Percentiles rank a stretch among this genome's conserved stretches.
phyloP scores from a whole-genome alignment of 2,329 filamentous ascomycete genomes.

The Sphaceloma murrayae region DNA sequence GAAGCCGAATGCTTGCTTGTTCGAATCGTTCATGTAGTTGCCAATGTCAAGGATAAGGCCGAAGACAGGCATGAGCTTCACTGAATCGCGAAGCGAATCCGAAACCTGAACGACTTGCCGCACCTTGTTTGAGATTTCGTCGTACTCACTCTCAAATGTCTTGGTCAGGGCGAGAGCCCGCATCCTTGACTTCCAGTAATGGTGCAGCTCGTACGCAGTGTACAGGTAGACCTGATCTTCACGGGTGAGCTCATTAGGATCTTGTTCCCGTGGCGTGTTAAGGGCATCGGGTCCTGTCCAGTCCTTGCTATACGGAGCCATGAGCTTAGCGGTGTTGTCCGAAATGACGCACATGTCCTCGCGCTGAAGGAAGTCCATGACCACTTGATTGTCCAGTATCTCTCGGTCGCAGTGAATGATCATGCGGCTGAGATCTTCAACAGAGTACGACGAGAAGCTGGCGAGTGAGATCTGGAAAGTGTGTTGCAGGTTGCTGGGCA shows the following conservation, averaged over 20 bases:
- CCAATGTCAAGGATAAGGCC: slow-evolving; percentile 94
- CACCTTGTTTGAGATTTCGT: slow-evolving; percentile 78
- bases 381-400: slow-evolving; percentile 76
- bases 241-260: slow-evolving; percentile 77
- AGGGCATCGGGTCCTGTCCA: slow-evolving; percentile 83
- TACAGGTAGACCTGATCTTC: slow-evolving; percentile 93
- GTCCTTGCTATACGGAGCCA: slow-evolving; percentile 93
- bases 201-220: slow-evolving; percentile 87
- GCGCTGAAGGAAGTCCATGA: slow-evolving; percentile 93
- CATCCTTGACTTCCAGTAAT: slow-evolving; percentile 99
- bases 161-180: slow-evolving; percentile 76
- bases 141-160: slow-evolving; percentile 79
- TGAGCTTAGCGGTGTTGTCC: slow-evolving; percentile 79
- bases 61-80: slow-evolving; percentile 89
- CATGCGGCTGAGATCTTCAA: slow-evolving; percentile 81
- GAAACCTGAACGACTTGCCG: slow-evolving; percentile 78
- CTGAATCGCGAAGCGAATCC: slow-evolving; percentile 81
- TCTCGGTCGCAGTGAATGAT: slow-evolving; percentile 91
- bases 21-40: slow-evolving; percentile 99
- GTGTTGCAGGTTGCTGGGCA: slow-evolving; percentile 80
- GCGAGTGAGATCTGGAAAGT: slow-evolving; percentile 87
- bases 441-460: slow-evolving; percentile 77
- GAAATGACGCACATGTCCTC: slow-evolving; percentile 88
- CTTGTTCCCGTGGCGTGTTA: slow-evolving; percentile 69
- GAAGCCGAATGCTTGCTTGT: slow-evolving; percentile 96